These are phyloP conservation scores for Aspergillus glaucus DNA, from an alignment of 2,329 filamentous ascomycete species.

Conservation along the genomic window DNA sequence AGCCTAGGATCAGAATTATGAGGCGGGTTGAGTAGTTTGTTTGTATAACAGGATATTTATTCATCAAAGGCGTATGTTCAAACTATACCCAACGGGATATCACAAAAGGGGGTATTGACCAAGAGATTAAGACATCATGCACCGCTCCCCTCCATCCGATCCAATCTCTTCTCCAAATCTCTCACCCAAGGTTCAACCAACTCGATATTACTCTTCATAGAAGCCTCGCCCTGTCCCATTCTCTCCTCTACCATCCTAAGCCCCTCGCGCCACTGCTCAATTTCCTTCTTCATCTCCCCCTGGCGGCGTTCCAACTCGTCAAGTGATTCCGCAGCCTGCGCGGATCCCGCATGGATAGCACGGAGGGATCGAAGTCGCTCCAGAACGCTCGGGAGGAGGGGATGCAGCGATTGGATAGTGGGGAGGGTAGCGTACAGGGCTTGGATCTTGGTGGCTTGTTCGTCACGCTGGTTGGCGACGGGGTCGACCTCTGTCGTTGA, in stretches of 20 bases:
- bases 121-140: not conserved
- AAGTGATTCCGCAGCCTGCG: slow-evolving; percentile 69
- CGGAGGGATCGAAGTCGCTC: slow-evolving; percentile 79
- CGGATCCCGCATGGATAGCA: slow-evolving; percentile 80
- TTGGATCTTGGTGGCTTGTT: slow-evolving; percentile 81
- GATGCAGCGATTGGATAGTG: slow-evolving; percentile 79
- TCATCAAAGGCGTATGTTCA: no score
- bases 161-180: slow-evolving; percentile 72
- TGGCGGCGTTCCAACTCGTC: slow-evolving; percentile 73
- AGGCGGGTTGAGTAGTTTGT: slow-evolving; percentile 6
- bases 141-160: slow-evolving; percentile 43
- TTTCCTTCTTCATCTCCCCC: slow-evolving; percentile 72
- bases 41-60: not conserved
- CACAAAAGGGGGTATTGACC: not conserved
- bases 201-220: slow-evolving; percentile 72
- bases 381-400: slow-evolving; percentile 75
- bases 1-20: slow-evolving; percentile 49
- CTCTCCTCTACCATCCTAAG: slow-evolving; percentile 71
- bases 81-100: no score
- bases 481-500: slow-evolving; percentile 49
- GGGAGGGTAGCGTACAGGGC: slow-evolving; percentile 83
- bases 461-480: slow-evolving; percentile 43
- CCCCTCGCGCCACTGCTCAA: slow-evolving; percentile 78
- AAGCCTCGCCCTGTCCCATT: slow-evolving; percentile 62
- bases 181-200: slow-evolving; percentile 86